phyloP scores from a whole-genome alignment of 768 basidiomycete species.

The Leccinellum luteum region DNA sequence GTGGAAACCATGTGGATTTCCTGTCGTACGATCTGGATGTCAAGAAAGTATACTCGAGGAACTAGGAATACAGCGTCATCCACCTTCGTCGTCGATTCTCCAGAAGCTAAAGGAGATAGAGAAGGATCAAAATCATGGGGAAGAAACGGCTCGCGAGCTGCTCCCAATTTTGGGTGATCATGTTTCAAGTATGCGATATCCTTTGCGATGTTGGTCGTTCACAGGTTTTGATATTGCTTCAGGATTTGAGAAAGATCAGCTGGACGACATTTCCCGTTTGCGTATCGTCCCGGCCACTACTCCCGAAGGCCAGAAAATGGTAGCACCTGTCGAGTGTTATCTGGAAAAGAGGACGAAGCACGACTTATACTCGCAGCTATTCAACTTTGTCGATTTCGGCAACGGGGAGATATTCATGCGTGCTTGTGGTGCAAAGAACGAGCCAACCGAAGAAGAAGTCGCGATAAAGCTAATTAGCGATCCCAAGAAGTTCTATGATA shows the following conservation, averaged over 20 bases:
- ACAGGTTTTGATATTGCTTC: constrained; percentile 18
- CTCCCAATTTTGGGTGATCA: constrained; percentile 64
- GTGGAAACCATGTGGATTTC: no score
- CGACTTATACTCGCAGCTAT: constrained; percentile 73
- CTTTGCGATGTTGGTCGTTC: constrained; percentile 39
- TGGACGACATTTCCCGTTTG: constrained; percentile 52
- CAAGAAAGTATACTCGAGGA: no score
- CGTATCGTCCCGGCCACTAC: constrained; percentile 61
- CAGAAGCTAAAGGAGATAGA: no score
- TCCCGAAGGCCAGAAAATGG: constrained; percentile 33
- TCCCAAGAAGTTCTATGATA: constrained; percentile 65
- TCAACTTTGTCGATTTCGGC: constrained; percentile 87
- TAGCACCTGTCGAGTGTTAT: constrained; percentile 67
- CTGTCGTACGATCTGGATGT: no score
- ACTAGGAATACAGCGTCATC: no score
- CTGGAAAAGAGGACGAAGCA: constrained; percentile 48
- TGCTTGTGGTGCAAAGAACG: constrained; percentile 78
- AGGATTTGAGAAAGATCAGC: constrained; percentile 52
- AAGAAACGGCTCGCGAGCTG: constrained; percentile 53
- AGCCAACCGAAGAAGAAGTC: constrained; percentile 80
- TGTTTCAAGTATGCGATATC: constrained; percentile 44
- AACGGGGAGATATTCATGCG: constrained; percentile 75
- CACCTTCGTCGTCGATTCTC: no score
- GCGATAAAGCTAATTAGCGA: constrained; percentile 61
- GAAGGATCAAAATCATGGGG: constrained; percentile 17